Conservation (phyloP, 2,329 filamentous ascomycete species). For the Annulohypoxylon truncatum region DNA sequence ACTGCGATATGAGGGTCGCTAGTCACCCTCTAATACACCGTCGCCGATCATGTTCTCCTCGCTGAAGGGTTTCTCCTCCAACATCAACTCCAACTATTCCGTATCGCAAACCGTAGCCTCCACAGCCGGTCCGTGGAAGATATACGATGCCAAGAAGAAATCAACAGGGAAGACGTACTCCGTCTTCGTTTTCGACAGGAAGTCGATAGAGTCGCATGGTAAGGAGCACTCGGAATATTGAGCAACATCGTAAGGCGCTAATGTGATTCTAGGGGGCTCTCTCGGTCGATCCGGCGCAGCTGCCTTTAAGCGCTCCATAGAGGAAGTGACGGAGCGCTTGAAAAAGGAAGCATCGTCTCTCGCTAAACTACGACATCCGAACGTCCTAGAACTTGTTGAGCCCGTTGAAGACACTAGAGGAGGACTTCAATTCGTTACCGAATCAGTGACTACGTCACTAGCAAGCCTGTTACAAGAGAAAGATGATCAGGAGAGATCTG, state of each 20-base stretch:
- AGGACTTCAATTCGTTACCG: constrained; percentile 94
- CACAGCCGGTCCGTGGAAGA: constrained; percentile 92
- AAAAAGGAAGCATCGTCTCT: constrained; percentile 93
- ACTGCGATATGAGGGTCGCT: constrained; percentile 47
- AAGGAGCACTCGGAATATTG: background rate
- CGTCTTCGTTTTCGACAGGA: constrained; percentile 94
- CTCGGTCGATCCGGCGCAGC: constrained; percentile 72
- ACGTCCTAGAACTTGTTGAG: constrained; percentile 90
- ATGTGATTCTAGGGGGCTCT: constrained; percentile 56
- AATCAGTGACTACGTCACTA: constrained; percentile 89
- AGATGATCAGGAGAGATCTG: constrained; percentile 82
- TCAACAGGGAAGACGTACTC: constrained; percentile 89
- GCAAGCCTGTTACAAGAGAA: constrained; percentile 86
- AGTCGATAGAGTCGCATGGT: constrained; percentile 77
- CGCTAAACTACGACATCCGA: constrained; percentile 89
- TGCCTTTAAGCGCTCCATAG: constrained; percentile 81
- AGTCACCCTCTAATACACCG: constrained; percentile 26
- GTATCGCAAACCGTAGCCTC: constrained; percentile 81
- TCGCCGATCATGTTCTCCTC: constrained; percentile 83
- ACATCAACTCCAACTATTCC: constrained; percentile 92
- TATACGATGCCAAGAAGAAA: constrained; percentile 98
- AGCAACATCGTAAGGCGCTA: background rate
- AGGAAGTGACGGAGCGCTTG: constrained; percentile 87
- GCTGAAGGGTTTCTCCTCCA: constrained; percentile 91
- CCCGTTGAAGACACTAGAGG: constrained; percentile 95